phyloP scores from a whole-genome alignment of 1,284 basidiomycete genomes.

The Neolentinus lepideus region DNA sequence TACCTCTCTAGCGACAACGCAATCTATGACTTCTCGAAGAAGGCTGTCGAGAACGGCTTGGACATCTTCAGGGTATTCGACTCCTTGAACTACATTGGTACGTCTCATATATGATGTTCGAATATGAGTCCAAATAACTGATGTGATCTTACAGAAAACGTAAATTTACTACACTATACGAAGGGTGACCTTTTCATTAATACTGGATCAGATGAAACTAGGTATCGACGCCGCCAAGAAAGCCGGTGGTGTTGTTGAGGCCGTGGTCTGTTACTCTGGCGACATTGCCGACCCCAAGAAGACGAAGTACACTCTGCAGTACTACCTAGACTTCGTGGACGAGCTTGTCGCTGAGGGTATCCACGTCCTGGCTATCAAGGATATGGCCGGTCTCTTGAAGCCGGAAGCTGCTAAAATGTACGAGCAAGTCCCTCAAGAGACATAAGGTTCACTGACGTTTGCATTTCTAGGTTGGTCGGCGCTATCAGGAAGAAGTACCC shows the following conservation, averaged over 20 bases:
- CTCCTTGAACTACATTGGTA: slow-evolving; percentile 96
- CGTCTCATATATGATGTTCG: slow-evolving; percentile 17
- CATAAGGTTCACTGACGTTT: background rate
- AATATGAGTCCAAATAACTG: background rate
- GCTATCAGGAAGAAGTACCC: slow-evolving; percentile 95
- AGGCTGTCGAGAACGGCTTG: slow-evolving; percentile 97
- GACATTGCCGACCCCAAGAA: slow-evolving; percentile 95
- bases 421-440: slow-evolving; percentile 17
- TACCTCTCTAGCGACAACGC: slow-evolving; percentile 76
- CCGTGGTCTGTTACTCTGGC: slow-evolving; percentile 98
- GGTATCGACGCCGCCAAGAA: slow-evolving; percentile 99
- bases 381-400: slow-evolving; percentile 98
- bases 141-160: slow-evolving; percentile 46
- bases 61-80: slow-evolving; percentile 99
- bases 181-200: background rate
- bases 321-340: slow-evolving; percentile 96
- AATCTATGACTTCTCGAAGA: slow-evolving; percentile 98
- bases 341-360: slow-evolving; percentile 94
- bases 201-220: slow-evolving; percentile 70
- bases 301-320: slow-evolving; percentile 96
- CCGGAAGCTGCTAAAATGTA: slow-evolving; percentile 88
- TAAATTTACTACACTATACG: slow-evolving; percentile 23
- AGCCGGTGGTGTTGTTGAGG: slow-evolving; percentile 97
- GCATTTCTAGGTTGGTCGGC: slow-evolving; percentile 66
- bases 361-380: slow-evolving; percentile 97